These are phyloP conservation scores for Seiridium cupressi DNA, from an alignment of 2,329 filamentous ascomycete genomes.

Conservation along the genomic window DNA sequence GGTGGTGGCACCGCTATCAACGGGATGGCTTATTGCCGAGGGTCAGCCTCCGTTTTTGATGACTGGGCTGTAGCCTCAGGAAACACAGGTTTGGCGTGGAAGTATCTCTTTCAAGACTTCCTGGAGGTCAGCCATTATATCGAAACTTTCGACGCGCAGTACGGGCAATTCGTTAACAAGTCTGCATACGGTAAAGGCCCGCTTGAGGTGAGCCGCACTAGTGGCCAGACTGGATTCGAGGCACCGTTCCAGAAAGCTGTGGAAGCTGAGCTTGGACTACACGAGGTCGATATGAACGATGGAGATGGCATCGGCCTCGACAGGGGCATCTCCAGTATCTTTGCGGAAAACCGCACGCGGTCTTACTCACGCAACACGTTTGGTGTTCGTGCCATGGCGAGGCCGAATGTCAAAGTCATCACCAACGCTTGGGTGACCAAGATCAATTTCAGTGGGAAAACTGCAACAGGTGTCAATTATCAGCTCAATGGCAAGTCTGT, in stretches of 20 bases:
- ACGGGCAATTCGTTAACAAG: neutral
- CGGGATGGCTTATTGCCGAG: conserved; percentile 17
- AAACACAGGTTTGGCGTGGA: conserved; percentile 13
- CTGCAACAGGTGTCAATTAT: neutral
- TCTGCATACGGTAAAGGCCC: neutral
- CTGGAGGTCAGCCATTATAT: neutral
- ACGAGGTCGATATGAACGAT: neutral
- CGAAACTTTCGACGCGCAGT: neutral
- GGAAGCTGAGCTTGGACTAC: neutral
- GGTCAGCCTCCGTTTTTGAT: conserved; percentile 16
- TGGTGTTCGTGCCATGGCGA: neutral
- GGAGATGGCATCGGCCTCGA: neutral
- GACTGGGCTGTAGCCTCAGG: conserved; percentile 18
- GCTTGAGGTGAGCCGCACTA: neutral
- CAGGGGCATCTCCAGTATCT: neutral
- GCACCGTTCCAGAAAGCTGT: neutral
- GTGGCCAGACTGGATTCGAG: neutral
- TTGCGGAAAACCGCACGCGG: neutral
- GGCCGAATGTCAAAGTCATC: neutral
- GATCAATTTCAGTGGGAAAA: neutral
- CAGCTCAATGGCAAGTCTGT: neutral
- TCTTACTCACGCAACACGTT: neutral
- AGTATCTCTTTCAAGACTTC: conserved; percentile 10
- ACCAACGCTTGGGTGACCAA: neutral
- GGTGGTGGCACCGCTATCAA: conserved; percentile 17